phyloP scores from a whole-genome alignment of 2,329 filamentous ascomycete species.

The Fusarium verrucosum region DNA sequence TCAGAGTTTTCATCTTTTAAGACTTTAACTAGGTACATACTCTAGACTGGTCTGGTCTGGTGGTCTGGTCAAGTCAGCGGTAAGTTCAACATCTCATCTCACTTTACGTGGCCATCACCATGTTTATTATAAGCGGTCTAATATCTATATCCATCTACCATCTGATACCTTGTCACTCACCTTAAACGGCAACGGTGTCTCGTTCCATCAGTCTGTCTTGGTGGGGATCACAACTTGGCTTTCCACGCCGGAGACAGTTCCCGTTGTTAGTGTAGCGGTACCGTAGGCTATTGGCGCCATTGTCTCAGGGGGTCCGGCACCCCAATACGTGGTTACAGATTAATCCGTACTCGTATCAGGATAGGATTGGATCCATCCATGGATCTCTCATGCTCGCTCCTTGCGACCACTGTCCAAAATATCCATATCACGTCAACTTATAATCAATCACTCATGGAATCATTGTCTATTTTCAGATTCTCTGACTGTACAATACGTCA shows the following conservation, averaged over 20 bases:
- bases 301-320: constrained; percentile 38
- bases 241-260: constrained; percentile 41
- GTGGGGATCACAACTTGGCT: constrained; percentile 30
- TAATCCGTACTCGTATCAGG: constrained; percentile 40
- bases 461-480: constrained; percentile 20
- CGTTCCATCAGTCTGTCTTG: constrained; percentile 17
- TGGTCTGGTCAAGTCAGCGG: constrained; percentile 7
- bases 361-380: too few species aligned
- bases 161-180: background rate
- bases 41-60: background rate
- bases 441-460: too few species aligned
- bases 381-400: constrained; percentile 17
- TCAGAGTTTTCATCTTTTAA: constrained; percentile 19
- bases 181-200: constrained; percentile 2
- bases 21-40: constrained; percentile 1
- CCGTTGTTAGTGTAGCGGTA: constrained; percentile 41
- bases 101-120: background rate
- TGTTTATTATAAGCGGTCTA: constrained; percentile 1
- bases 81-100: constrained; percentile 15
- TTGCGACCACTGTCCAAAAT: constrained; percentile 10
- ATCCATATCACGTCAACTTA: background rate
- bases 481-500: constrained; percentile 25
- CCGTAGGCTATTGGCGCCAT: constrained; percentile 33
- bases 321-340: constrained; percentile 14
- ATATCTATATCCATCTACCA: background rate